Evolutionary conservation across 306 rosid genomes (phyloP).

Genomic region (Citrullus amarus): DNA sequence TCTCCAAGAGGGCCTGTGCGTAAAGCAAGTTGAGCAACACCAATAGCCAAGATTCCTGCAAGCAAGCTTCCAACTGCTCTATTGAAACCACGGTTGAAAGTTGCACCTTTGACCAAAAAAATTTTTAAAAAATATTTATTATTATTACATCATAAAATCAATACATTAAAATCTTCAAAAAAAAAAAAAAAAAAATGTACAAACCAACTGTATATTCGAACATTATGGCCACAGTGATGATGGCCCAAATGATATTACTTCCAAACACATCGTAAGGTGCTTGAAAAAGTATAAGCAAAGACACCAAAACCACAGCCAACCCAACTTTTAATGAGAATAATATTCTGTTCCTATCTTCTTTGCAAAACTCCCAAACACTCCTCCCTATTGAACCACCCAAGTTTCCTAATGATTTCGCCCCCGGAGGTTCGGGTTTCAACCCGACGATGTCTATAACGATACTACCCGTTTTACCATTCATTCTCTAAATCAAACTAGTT

Average conservation of each 20-base stretch:
- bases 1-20: conserved; percentile 32
- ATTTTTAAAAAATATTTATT: neutral
- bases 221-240: conserved; percentile 61
- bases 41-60: conserved; percentile 52
- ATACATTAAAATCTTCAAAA: neutral
- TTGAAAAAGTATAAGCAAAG: conserved; percentile 40
- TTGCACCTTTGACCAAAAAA: conserved; percentile 32
- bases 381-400: conserved; percentile 9
- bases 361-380: conserved; percentile 34
- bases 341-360: conserved; percentile 43
- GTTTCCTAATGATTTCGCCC: neutral
- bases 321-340: conserved; percentile 63
- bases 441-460: conserved; percentile 38
- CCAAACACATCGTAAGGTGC: conserved; percentile 63
- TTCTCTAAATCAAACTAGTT: conserved; percentile 15
- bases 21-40: conserved; percentile 39
- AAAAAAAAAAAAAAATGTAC: neutral
- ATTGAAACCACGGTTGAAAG: conserved; percentile 60
- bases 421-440: conserved; percentile 5
- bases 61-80: conserved; percentile 59
- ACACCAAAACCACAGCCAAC: conserved; percentile 51
- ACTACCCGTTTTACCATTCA: conserved; percentile 41
- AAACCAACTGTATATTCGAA: conserved; percentile 78
- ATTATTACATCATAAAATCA: neutral
- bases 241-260: conserved; percentile 56